phyloP scores from a whole-genome alignment of 225 moss, liverwort and hornwort genomes.

The Neckera pumila region DNA sequence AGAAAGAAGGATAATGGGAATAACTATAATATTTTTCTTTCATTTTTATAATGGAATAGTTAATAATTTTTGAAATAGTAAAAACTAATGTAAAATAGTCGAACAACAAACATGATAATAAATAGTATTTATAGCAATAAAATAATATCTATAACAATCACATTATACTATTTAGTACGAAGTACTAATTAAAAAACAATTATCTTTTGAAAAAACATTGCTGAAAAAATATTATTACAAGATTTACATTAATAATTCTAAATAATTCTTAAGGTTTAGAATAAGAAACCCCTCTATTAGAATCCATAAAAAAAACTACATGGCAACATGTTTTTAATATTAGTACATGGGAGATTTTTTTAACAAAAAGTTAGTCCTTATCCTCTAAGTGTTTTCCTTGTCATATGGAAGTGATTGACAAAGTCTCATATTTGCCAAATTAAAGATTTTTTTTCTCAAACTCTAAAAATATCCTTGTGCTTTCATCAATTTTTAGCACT shows the following conservation, averaged over 20 bases:
- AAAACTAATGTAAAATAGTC: not conserved
- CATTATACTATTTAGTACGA: not conserved
- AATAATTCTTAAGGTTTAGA: not conserved
- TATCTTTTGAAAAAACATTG: not conserved
- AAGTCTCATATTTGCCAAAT: not conserved
- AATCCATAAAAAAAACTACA: not conserved
- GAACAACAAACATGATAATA: not conserved
- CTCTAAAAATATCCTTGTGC: not conserved
- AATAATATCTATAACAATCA: not conserved
- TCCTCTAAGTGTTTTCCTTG: not conserved
- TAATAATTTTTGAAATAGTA: not conserved
- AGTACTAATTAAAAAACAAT: accelerated
- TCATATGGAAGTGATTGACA: not conserved
- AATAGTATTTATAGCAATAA: not conserved
- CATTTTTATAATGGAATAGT: not conserved
- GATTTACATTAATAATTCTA: not conserved
- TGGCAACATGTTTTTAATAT: not conserved
- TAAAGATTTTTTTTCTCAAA: not conserved
- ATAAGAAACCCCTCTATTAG: not conserved
- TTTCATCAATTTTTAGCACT: not conserved
- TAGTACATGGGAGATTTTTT: not conserved
- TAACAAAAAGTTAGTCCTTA: not conserved
- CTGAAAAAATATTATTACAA: not conserved
- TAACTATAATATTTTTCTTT: not conserved
- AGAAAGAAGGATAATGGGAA: not conserved